Conservation (phyloP, 2,329 filamentous ascomycete species). For the Colletotrichum sp. region DNA sequence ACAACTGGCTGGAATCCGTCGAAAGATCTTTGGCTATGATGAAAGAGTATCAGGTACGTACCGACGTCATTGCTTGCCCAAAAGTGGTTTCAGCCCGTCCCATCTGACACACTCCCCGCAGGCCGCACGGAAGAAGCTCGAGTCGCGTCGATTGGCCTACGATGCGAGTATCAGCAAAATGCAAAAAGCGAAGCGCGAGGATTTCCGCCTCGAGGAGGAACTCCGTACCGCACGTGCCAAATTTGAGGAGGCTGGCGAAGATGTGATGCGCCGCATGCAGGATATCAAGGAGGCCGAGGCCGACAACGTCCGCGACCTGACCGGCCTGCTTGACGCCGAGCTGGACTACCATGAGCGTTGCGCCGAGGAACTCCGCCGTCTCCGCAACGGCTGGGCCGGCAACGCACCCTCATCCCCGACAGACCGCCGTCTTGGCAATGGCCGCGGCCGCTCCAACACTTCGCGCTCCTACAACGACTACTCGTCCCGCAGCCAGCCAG, state of each 20-base stretch:
- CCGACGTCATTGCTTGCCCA: conserved; percentile 10
- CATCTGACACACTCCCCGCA: conserved; percentile 32
- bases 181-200: conserved; percentile 92
- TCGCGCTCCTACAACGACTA: conserved; percentile 45
- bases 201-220: conserved; percentile 93
- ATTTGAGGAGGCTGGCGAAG: conserved; percentile 94
- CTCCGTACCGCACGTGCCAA: conserved; percentile 90
- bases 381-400: conserved; percentile 51
- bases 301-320: conserved; percentile 82
- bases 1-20: conserved; percentile 88
- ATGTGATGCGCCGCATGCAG: conserved; percentile 90
- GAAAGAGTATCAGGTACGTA: conserved; percentile 91
- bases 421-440: conserved; percentile 22
- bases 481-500: conserved; percentile 35
- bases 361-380: conserved; percentile 75
- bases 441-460: conserved; percentile 53
- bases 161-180: conserved; percentile 89
- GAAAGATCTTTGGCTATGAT: conserved; percentile 91
- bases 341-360: conserved; percentile 91
- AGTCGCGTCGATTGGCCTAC: conserved; percentile 86
- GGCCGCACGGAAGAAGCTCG: conserved; percentile 91
- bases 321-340: conserved; percentile 84
- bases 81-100: conserved; percentile 11
- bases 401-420: conserved; percentile 23
- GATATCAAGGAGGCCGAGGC: conserved; percentile 93